Percentiles rank a stretch among this genome's conserved stretches.
Evolutionary conservation across 176 grass and related monocot species (phyloP).

Genomic region (Musa beccarii): DNA sequence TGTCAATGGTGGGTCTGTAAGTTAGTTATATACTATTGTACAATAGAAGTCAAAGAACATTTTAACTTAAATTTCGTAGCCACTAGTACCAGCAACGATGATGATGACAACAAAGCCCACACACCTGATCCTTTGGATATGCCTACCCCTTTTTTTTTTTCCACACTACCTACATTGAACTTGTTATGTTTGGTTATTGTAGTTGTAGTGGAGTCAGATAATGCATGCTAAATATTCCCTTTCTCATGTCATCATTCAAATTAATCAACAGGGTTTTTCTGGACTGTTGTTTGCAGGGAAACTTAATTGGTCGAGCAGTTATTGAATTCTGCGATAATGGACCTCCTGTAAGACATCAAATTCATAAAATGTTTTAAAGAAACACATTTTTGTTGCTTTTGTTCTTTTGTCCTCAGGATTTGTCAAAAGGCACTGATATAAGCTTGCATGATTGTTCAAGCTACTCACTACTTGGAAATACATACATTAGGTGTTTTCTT

Average conservation of each 20-base stretch:
- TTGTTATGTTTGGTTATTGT: too few species aligned
- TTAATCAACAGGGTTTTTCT: neutral
- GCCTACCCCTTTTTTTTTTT: too few species aligned
- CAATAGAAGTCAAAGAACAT: too few species aligned
- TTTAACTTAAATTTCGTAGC: too few species aligned
- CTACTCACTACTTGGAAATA: neutral
- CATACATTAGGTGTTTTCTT: neutral
- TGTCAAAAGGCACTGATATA: neutral
- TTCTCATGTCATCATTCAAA: too few species aligned
- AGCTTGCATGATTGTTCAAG: neutral
- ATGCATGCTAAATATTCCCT: neutral
- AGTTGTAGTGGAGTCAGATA: too few species aligned
- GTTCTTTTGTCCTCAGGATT: neutral
- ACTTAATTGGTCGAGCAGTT: constrained; percentile 80
- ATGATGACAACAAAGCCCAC: too few species aligned
- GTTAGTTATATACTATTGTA: too few species aligned
- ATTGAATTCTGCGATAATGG: constrained; percentile 65
- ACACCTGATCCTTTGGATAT: too few species aligned
- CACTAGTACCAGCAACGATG: too few species aligned
- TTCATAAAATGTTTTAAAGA: neutral
- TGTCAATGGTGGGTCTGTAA: too few species aligned
- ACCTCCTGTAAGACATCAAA: constrained; percentile 50
- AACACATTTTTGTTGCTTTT: neutral
- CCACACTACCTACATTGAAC: too few species aligned
- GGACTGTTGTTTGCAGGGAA: constrained; percentile 40